Base-by-base conservation (phyloP, 75 land plant genomes). In the Selaginella tamariscina region DNA sequence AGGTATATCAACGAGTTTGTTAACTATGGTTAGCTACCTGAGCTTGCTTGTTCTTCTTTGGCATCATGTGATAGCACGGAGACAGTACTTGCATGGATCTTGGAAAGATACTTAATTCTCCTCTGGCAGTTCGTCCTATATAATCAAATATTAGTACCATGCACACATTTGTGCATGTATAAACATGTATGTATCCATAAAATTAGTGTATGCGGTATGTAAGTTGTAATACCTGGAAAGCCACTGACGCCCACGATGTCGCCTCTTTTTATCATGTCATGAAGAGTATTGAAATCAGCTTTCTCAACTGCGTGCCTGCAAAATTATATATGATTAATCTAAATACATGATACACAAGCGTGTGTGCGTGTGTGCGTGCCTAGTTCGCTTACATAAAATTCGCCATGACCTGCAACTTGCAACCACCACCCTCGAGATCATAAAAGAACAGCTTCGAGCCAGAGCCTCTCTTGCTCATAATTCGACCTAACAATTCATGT, bases 21-120 rank as follows among this genome's bases (percentile, higher is more conserved):
- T 5, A 5, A 15, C 49, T 5, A 39, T 39, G 49, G 49, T 15
- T 5, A 39, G 15, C 49, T 39, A 5, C 49, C 15, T 39, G 5
- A 15, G 11, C 15, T 39, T 5, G 11, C 49, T 15, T 39, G 49
- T 39, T 39, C 49, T 39, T 39, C 70, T 84, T 84, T 13, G 97
- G 97, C 78, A 91, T 72, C 97, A 91, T 88, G 67, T 88, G 87
- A 30, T 88, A 77, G 62, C 97, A 88, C 24, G 82, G 94, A 0
- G 94, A 83, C 5, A 91, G 78, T 22, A 91, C 82, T 24, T 66
- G 27, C 24, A 91, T 79, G 22, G 68, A 57, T 30, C 66, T 86
- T 1, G 89, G 87, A 56, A 91, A 88, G 33, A 91, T 82, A 54
- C 94, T 88, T 21, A 91, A 77, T 71, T 91, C 97, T 55, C 97